phyloP scores from a whole-genome alignment of 2,329 filamentous ascomycete species.

The Colletotrichum euphorbiae region DNA sequence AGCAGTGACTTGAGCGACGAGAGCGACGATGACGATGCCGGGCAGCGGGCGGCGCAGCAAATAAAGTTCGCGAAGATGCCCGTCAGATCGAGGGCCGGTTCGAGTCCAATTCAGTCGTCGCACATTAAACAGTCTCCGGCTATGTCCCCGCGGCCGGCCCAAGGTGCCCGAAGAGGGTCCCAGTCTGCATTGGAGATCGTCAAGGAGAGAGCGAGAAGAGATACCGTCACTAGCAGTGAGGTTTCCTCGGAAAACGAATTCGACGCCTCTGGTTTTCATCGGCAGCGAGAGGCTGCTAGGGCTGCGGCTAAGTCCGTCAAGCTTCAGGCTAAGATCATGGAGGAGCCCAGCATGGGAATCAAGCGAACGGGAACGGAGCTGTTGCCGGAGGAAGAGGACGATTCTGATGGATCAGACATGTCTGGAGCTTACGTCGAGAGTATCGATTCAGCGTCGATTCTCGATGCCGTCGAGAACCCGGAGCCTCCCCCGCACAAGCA shows the following conservation, averaged over 20 bases:
- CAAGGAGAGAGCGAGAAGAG: conserved; percentile 76
- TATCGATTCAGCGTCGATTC: conserved; percentile 77
- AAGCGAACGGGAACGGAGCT: conserved; percentile 61
- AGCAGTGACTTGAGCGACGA: conserved; percentile 88
- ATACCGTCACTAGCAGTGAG: conserved; percentile 85
- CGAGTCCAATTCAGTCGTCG: conserved; percentile 82
- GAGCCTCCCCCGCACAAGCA: conserved; percentile 66
- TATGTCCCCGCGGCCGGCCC: conserved; percentile 60
- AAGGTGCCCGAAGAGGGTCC: conserved; percentile 70
- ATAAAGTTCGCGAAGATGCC: conserved; percentile 99
- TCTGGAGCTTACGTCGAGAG: conserved; percentile 75
- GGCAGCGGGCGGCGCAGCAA: conserved; percentile 80
- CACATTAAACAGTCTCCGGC: conserved; percentile 66
- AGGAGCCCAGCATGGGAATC: conserved; percentile 58
- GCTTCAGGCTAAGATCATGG: conserved; percentile 65
- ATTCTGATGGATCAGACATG: conserved; percentile 71
- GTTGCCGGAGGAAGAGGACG: conserved; percentile 69
- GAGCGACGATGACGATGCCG: conserved; percentile 79
- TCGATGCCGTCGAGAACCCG: conserved; percentile 72
- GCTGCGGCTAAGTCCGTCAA: conserved; percentile 66
- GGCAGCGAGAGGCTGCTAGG: conserved; percentile 70
- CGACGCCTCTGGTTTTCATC: conserved; percentile 73
- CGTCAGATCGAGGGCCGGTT: conserved; percentile 84
- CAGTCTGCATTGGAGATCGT: conserved; percentile 77
- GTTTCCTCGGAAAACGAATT: conserved; percentile 86